Evolutionary conservation across 2,329 filamentous ascomycete species (phyloP), one percentile per base, ranked within the genome.

Genomic region (Penicillium sp.): DNA sequence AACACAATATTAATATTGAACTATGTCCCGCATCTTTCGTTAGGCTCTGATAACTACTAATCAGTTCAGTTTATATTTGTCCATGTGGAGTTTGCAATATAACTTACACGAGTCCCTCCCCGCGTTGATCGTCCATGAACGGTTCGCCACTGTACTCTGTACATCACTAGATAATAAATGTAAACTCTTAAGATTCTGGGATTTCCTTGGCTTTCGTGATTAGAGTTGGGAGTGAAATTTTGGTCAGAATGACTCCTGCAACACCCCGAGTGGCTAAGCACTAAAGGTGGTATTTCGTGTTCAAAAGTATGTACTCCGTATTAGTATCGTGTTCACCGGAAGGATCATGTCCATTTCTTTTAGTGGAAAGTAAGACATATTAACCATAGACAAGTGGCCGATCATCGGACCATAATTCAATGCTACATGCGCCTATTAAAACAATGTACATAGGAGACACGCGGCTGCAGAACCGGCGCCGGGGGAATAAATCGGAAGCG

Each of bases 401-500:
- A 54, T 54, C 37, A 50, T 50, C 22, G 45, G 51, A 49, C n/a
- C 14, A 8, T 2, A 25, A 30, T 28, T n/a, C 9, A 35, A 26
- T 26, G n/a, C n/a, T n/a, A 35, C 22, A 22, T 22, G 7, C 6
- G 19, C 14, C 17, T 33, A 12, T n/a, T 38, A 22, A 11, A 25
- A 8, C 17, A 38, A 47, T 25, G n/a, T 40, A 25, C 19, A 16
- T 9, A 52, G 33, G 30, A 35, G 19, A 33, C 28, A 30, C 30
- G 28, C 36, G 30, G 19, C 25, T 40, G 22, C 1, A 33, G 14
- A 8, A 40, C 26, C 3, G n/a, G n/a, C 16, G 8, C 16, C 43
- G 16, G 28, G n/a, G 53, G 54, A 49, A 26, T 19, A 49, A 43
- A 25, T 36, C 46, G 48, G 55, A 46, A 37, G 42, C 37, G 44